These are phyloP conservation scores for Mycothermus thermophilus DNA, from an alignment of 495 filamentous ascomycete genomes.

Conservation along the genomic window DNA sequence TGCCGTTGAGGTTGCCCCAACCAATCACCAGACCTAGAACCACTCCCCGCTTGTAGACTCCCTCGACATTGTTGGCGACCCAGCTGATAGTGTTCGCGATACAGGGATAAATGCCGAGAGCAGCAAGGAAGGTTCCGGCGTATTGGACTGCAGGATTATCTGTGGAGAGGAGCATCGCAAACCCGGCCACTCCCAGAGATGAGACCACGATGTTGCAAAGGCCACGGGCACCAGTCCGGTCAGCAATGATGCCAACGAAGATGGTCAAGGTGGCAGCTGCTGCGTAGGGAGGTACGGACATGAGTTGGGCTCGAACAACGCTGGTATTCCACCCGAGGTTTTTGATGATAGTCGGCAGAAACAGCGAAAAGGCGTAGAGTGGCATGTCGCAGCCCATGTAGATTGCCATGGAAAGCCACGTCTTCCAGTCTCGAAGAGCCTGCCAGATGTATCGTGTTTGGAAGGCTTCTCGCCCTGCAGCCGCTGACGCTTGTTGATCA, in stretches of 20 bases:
- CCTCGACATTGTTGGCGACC: constrained; percentile 81
- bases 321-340: constrained; percentile 51
- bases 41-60: constrained; percentile 83
- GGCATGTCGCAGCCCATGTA: constrained; percentile 67
- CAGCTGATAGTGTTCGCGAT: constrained; percentile 88
- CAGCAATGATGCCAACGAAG: constrained; percentile 60
- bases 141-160: constrained; percentile 54
- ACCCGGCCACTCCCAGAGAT: constrained; percentile 61
- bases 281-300: constrained; percentile 84
- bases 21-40: constrained; percentile 78
- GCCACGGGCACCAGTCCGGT: constrained; percentile 64
- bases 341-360: constrained; percentile 73
- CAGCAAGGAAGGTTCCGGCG: constrained; percentile 72
- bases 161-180: constrained; percentile 58
- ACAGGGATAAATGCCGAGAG: constrained; percentile 81
- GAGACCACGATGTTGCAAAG: constrained; percentile 67
- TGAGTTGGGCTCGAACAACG: constrained; percentile 57
- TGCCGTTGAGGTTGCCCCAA: constrained; percentile 86
- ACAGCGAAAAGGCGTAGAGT: constrained; percentile 83
- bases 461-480: constrained; percentile 73
- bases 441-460: constrained; percentile 62
- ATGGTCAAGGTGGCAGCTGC: constrained; percentile 67
- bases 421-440: constrained; percentile 77
- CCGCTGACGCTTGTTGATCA: constrained; percentile 66
- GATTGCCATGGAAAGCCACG: constrained; percentile 58